Percentiles rank a stretch among this genome's conserved stretches.
These are phyloP conservation scores for Botrytis sinoallii DNA, from an alignment of 2,329 filamentous ascomycete genomes.

Conservation along the genomic window DNA sequence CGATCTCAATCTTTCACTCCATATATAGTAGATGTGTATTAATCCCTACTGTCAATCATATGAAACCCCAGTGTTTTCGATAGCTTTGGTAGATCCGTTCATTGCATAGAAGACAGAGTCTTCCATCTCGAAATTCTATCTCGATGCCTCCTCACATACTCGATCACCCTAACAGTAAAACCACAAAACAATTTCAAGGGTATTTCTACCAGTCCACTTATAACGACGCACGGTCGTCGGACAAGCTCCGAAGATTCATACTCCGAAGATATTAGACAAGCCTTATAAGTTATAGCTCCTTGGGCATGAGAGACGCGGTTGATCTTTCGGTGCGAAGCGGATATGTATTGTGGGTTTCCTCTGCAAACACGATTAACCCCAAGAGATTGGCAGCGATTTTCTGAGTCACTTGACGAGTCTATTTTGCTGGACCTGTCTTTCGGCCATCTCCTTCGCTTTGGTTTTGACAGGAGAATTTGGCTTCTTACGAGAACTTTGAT, in stretches of 20 bases:
- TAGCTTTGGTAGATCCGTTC: neutral
- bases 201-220: neutral
- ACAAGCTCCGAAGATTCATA: neutral
- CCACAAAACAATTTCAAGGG: neutral
- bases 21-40: neutral
- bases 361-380: neutral
- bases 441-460: neutral
- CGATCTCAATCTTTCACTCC: neutral
- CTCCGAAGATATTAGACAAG: neutral
- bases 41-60: neutral
- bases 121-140: neutral
- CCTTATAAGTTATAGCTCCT: slow-evolving; percentile 5
- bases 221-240: neutral
- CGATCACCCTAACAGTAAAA: neutral
- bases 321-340: neutral
- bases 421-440: neutral
- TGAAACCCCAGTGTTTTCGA: neutral
- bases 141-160: neutral
- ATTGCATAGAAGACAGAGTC: neutral
- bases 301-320: neutral
- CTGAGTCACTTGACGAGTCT: neutral
- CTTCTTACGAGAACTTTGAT: neutral
- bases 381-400: neutral
- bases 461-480: neutral
- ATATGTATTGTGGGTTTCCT: neutral